Base-by-base conservation (phyloP, 148 eudicot genomes). In the Camellia lanceoleosa region DNA sequence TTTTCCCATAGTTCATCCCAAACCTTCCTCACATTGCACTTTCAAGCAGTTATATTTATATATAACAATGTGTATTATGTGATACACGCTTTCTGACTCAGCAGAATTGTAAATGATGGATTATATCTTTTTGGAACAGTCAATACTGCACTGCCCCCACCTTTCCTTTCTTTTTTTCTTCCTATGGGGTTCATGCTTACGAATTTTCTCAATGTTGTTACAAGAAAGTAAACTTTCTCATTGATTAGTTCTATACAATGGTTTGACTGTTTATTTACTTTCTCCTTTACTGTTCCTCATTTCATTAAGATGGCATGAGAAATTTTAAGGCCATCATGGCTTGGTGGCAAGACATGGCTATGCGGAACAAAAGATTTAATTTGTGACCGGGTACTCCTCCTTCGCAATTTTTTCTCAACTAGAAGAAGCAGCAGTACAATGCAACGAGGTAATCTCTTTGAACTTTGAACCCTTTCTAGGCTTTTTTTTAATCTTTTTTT, bases 261-360 rank as follows among this genome's bases (percentile, higher is more conserved):
- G 16, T 49, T 58, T 71, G 47, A 59, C 55, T 9, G 10, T 77
- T 62, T 23, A 3, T 80, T 13, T 55, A 59, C 7, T 69, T 49
- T 18, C 43, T 69, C 54, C 23, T 18, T 49, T 44, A 43, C 16
- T 44, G 9, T 73, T 49, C 76, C 76, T 75, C n/a, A 65, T 7
- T 74, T 58, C 58, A 8, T 83, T 78, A 85, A 93, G 97, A 85
- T 84, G 86, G 82, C 55, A 82, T 61, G 16, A 87, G 80, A 82
- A 88, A 92, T 80, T 95, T 95, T 78, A 92, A 89, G 84, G 87
- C 88, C 44, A 88, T 95, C 63, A 88, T 93, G 88, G 85, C 93
- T 59, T 92, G 97, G 97, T 95, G 97, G 99, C 92, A 89, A 89
- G 92, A 93, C 77, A 91, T 93, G 97, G 94, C 94, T 67, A 87